Evolutionary conservation across 352 stramenopile species (phyloP), one percentile per base, ranked within the genome.

Genomic region (Phytopythium boreale): DNA sequence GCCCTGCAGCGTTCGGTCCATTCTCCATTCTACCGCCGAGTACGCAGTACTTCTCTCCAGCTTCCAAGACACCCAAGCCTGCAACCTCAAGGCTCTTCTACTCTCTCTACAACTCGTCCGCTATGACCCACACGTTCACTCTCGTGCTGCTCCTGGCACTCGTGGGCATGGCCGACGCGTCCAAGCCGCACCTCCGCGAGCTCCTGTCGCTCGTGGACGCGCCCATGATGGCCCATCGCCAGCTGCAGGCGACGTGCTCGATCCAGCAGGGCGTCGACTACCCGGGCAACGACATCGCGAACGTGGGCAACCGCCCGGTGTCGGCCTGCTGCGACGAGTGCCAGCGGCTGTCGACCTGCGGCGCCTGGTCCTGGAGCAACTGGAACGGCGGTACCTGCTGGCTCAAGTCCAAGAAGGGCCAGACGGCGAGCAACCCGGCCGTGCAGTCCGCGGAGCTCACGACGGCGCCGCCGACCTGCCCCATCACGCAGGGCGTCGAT

Each of bases 381-480:
- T 46, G 39, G 39, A 46, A 46, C 15, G 39, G 39, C 8, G 64
- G 74, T 43, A 70, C 69, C n/a, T 72, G 62, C 47, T 75, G 65
- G 69, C 58, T 75, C n/a, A 72, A 72, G 57, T 69, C 29, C 15
- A 56, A 62, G 27, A 76, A 76, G 52, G 69, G 69, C 59, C 67
- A 68, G 47, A 66, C 56, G 17, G 62, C 50, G 0, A n/a, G 37
- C 20, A 60, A 60, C 17, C 29, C 53, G 9, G 34, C 26, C 37
- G 53, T 60, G 53, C 53, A 60, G 37, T 60, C 53, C 4, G 58
- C 44, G 9, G 58, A 70, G 17, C 43, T 74, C 12, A 43, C 64
- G 4, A 14, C 37, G 6, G 50, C 64, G 27, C 15, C 27, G 12
- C 50, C 64, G 17, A 51, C 49, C 1, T 74, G 68, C 61, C 56